Evolutionary conservation across 2,329 filamentous ascomycete species (phyloP), one percentile per base, ranked within the genome.

Genomic region (Ophiostoma tasmaniense): DNA sequence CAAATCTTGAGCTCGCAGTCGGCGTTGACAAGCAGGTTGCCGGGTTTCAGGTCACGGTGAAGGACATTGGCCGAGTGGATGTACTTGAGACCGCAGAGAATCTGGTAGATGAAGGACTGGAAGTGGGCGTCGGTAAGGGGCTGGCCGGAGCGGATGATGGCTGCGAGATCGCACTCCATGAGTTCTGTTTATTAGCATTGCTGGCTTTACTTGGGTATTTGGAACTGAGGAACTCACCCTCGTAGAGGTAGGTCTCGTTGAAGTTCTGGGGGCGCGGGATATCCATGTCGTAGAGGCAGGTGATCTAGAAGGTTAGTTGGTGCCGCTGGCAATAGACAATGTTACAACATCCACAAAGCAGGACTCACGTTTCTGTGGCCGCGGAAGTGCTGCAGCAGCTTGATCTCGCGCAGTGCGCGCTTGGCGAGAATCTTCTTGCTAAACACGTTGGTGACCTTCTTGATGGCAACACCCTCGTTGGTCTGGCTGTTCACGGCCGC

Each of bases 361-460:
- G 33, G 3, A 81, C 87, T 80, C 82, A 93, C 90, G 79, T 94
- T 94, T 76, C 91, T 89, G 77, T 94, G 91, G 67, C 91, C 91
- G 76, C 95, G 87, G 83, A 99, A 99, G 81, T 99, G 95, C 83
- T 98, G 94, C 73, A 99, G 85, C 74, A 99, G 87, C 87, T 98
- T 99, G 82, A 99, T 98, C 83, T 99, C 95, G 80, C 95, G 89
- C 84, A 99, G 81, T 66, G 95, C 95, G 77, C 95, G 91, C 88
- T 99, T 99, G 76, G 95, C 95, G 74, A 99, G 86, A 75, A 99
- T 99, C 88, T 98, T 98, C 84, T 99, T 99, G 86, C 93, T 97
- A 81, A 99, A 99, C 76, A 99, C 94, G 90, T 99, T 99, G 83
- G 95, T 99, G 79, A 99, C 92, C 82, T 99, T 99, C 82, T 99